phyloP scores from a whole-genome alignment of 225 moss, liverwort and hornwort genomes.

The Rhytidiadelphus loreus region DNA sequence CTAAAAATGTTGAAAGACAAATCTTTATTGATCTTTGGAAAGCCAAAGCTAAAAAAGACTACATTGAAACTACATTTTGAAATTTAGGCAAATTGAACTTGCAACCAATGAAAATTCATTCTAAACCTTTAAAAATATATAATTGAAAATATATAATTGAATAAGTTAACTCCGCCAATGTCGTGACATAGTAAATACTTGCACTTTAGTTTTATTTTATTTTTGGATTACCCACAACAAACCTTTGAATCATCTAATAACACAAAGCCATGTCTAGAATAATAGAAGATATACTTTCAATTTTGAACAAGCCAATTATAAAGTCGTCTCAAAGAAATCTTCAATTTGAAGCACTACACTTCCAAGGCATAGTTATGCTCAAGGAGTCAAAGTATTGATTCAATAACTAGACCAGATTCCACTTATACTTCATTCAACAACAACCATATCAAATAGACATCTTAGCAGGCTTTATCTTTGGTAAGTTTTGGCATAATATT shows the following conservation, averaged over 20 bases:
- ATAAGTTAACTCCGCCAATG: background rate
- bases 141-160: background rate
- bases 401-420: accelerated
- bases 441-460: background rate
- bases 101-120: background rate
- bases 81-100: background rate
- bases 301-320: background rate
- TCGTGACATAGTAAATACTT: background rate
- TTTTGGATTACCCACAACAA: background rate
- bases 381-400: background rate
- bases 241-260: background rate
- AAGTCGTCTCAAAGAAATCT: background rate
- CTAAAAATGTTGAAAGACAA: background rate
- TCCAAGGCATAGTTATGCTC: background rate
- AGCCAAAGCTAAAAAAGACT: background rate
- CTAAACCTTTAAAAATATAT: accelerated
- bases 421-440: background rate
- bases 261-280: background rate
- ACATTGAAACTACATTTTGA: background rate
- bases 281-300: background rate
- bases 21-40: background rate
- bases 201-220: background rate
- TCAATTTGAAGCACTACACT: background rate
- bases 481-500: too few species aligned
- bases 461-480: background rate